phyloP scores from a whole-genome alignment of 306 rosid genomes.

The Vigna angularis region DNA sequence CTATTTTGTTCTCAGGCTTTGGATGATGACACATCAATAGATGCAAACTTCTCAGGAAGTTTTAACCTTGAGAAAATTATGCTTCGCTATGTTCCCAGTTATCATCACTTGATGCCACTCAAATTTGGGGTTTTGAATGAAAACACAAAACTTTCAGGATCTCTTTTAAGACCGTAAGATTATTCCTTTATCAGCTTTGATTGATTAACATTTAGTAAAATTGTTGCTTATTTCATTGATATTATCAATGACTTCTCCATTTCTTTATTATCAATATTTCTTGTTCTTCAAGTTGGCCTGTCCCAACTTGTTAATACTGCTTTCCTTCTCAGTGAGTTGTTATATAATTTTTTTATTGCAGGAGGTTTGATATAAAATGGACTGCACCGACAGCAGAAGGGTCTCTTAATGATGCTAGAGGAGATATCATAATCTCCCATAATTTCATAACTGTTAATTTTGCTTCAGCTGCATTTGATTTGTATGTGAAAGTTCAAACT shows the following conservation, averaged over 20 bases:
- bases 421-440: conserved; percentile 83
- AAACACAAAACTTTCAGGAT: conserved; percentile 85
- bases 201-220: conserved; percentile 31
- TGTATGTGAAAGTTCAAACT: conserved; percentile 70
- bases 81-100: conserved; percentile 76
- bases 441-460: conserved; percentile 69
- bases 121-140: conserved; percentile 80
- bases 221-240: conserved; percentile 30
- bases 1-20: conserved; percentile 67
- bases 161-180: conserved; percentile 87
- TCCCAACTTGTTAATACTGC: conserved; percentile 24
- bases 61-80: conserved; percentile 74
- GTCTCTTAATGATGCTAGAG: conserved; percentile 87
- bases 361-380: conserved; percentile 92
- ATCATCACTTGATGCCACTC: conserved; percentile 68
- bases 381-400: conserved; percentile 87
- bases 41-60: conserved; percentile 88
- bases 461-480: conserved; percentile 87
- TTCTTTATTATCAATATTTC: neutral
- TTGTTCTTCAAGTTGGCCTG: conserved; percentile 42
- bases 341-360: conserved; percentile 42
- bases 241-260: conserved; percentile 22
- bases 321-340: conserved; percentile 36
- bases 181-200: conserved; percentile 28
- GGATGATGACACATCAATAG: conserved; percentile 87